These are phyloP conservation scores for Aciculosporium take DNA, from an alignment of 2,329 filamentous ascomycete species.

Conservation along the genomic window DNA sequence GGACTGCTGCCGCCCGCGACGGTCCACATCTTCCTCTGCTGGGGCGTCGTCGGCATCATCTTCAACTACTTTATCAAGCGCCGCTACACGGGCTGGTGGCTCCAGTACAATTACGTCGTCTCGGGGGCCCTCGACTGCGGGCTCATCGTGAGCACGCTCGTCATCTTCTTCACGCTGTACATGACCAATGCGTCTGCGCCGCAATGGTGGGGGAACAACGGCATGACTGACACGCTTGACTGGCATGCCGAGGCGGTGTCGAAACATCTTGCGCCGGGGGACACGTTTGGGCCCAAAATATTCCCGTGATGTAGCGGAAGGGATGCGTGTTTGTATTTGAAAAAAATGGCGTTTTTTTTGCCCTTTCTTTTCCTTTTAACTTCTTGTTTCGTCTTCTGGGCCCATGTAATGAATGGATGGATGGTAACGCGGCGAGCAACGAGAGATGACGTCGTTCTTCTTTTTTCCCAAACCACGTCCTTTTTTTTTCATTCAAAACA, in stretches of 20 bases:
- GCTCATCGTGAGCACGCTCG: slow-evolving; percentile 48
- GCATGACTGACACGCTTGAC: slow-evolving; percentile 33
- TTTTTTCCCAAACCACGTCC: too few relatives aligned
- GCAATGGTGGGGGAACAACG: slow-evolving; percentile 48
- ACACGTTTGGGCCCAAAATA: slow-evolving; percentile 35
- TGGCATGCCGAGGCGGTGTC: slow-evolving; percentile 28
- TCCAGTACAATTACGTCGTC: slow-evolving; percentile 64
- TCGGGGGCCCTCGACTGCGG: slow-evolving; percentile 58
- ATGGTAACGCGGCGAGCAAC: too few relatives aligned
- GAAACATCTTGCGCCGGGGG: slow-evolving; percentile 24
- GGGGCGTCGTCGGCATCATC: slow-evolving; percentile 51
- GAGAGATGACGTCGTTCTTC: too few relatives aligned
- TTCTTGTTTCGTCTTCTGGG: too few relatives aligned
- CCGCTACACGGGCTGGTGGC: slow-evolving; percentile 57
- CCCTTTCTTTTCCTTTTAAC: not conserved
- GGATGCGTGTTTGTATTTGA: slow-evolving; percentile 1
- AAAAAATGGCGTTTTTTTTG: not conserved
- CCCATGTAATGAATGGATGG: too few relatives aligned
- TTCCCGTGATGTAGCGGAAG: slow-evolving; percentile 5
- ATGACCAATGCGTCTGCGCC: slow-evolving; percentile 41
- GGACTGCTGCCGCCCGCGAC: slow-evolving; percentile 54
- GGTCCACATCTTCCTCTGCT: slow-evolving; percentile 55
- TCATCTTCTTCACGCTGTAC: slow-evolving; percentile 57
- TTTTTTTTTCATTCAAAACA: too few relatives aligned
- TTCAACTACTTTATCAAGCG: slow-evolving; percentile 57